Base-by-base conservation (phyloP, 2,329 filamentous ascomycete species). In the Tetracladium maxilliforme region DNA sequence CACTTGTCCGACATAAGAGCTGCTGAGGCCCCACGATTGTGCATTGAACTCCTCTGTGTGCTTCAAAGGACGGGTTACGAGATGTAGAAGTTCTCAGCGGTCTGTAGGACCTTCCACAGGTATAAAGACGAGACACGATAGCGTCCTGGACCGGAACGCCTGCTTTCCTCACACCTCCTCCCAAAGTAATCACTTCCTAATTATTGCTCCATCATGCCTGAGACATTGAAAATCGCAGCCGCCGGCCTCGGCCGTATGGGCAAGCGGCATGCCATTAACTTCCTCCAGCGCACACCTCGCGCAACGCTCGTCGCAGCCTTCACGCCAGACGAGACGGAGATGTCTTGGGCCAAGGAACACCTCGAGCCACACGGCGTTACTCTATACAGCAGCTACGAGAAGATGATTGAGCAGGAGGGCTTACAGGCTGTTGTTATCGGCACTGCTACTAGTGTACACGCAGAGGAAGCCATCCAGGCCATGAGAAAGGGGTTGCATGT, bases 401-500 rank as follows among this genome's bases (percentile, higher is more conserved):
- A 59, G 33, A 58, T 63, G 52, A 42, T 65, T 25, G 32, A 44
- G 27, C 41, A 49, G 10, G 35, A 43, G 4, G 52, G 52, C 0
- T 36, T 57, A 2, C 38, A 58, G 29, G 65, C 65, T 2, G 60
- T 70, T 3, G 56, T 68, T 13, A 48, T 71, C 15, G 59, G 62
- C 2, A 61, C 60, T 5, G 61, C 60, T 10, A 70, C 65, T 2
- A 58, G 56, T 2, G 58, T 61, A 15, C 65, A 70, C 33, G 63
- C 64, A 4, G 56, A 68, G 33, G 61, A 70, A 37, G 55, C 62
- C 4, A 66, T 68, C 47, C 59, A 62, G 38, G 64, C 64, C 8
- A 67, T 70, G 27, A 43, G 61, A 21, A 54, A 54, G 3, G 54
- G 57, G 22, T 58, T 61, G 43, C 63, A 70, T 37, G 61, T 69